These are phyloP conservation scores for Teunomyces kruisii DNA, from an alignment of 805 yeast genomes.

Conservation along the genomic window DNA sequence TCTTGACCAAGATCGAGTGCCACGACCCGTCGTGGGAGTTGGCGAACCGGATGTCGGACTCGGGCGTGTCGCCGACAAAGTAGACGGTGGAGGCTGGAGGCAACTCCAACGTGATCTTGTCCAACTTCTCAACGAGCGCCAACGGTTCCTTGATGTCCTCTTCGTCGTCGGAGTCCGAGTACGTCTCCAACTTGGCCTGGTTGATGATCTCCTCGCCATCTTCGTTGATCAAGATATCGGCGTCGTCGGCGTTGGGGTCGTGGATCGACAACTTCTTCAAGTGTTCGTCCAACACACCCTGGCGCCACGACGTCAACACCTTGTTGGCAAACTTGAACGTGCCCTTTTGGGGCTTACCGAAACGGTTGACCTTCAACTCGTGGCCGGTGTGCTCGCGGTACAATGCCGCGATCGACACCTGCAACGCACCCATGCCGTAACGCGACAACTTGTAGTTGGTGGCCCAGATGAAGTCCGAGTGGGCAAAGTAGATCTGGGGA, in stretches of 20 bases:
- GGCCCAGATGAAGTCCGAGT: constrained; percentile 92
- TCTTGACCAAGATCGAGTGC: constrained; percentile 81
- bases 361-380: constrained; percentile 75
- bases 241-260: constrained; percentile 43
- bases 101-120: constrained; percentile 50
- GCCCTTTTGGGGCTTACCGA: constrained; percentile 88
- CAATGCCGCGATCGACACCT: constrained; percentile 81
- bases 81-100: constrained; percentile 87
- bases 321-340: constrained; percentile 83
- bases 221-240: constrained; percentile 43
- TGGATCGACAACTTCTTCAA: constrained; percentile 51
- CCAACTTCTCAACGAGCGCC: constrained; percentile 27
- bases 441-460: constrained; percentile 79
- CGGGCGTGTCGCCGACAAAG: constrained; percentile 90
- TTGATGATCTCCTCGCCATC: constrained; percentile 46
- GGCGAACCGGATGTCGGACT: constrained; percentile 84
- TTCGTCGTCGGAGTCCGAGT: constrained; percentile 29
- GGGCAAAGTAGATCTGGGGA: constrained; percentile 83
- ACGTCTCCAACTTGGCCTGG: constrained; percentile 41
- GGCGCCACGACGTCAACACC: constrained; percentile 74
- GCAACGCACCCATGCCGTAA: constrained; percentile 94
- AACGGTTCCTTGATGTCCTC: constrained; percentile 14
- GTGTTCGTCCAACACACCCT: constrained; percentile 72
- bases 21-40: constrained; percentile 82
- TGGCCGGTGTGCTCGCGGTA: constrained; percentile 83